phyloP scores from a whole-genome alignment of 2,329 filamentous ascomycete genomes.

The Pyricularia pennisetigena region DNA sequence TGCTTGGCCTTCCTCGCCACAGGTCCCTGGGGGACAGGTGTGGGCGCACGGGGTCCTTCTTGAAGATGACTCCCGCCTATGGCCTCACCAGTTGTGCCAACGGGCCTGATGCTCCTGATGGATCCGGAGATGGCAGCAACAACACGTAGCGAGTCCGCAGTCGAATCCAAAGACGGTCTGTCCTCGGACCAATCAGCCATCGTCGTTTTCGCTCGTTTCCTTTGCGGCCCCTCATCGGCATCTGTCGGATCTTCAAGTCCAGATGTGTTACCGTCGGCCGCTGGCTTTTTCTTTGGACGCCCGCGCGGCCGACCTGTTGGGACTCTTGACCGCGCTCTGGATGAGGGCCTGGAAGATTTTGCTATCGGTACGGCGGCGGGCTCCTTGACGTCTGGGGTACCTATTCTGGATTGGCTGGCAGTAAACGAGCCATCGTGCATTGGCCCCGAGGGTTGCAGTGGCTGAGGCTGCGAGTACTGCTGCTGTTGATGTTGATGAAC shows the following conservation, averaged over 20 bases:
- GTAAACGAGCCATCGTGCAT: background rate
- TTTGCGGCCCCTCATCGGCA: conserved; percentile 46
- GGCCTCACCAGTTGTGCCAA: conserved; percentile 35
- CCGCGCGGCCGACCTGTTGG: conserved; percentile 47
- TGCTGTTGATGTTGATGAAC: background rate
- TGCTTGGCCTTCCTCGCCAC: conserved; percentile 10
- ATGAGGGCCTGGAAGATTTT: conserved; percentile 47
- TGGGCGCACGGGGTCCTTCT: conserved; percentile 66
- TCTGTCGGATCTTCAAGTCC: conserved; percentile 58
- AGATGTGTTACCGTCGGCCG: conserved; percentile 56
- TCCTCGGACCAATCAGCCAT: conserved; percentile 43
- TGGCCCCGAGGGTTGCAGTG: background rate
- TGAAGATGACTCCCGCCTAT: conserved; percentile 44
- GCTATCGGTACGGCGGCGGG: background rate
- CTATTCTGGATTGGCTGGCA: background rate
- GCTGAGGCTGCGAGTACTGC: background rate
- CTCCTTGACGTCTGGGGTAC: background rate
- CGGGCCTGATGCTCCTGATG: conserved; percentile 72
- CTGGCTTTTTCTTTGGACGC: conserved; percentile 40
- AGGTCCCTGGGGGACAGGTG: conserved; percentile 54
- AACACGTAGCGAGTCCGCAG: conserved; percentile 75
- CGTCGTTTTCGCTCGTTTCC: conserved; percentile 73
- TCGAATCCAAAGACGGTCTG: conserved; percentile 60
- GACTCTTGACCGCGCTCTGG: conserved; percentile 37
- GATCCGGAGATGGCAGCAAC: conserved; percentile 85